Evolutionary conservation across 768 basidiomycete genomes (phyloP).

Genomic region (Daedalea quercina): DNA sequence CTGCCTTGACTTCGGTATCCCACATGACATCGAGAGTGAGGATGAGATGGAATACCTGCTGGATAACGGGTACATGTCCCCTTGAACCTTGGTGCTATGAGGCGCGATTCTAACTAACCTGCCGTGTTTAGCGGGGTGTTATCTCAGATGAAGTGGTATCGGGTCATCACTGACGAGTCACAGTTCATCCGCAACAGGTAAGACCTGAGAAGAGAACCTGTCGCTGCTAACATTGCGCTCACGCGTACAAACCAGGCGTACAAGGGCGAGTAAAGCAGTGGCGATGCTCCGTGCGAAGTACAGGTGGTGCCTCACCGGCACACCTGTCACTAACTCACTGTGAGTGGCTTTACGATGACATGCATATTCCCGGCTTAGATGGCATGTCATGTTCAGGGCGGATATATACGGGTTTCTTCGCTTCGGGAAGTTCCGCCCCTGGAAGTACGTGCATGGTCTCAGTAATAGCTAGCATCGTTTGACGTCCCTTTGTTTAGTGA

Average conservation of each 20-base stretch:
- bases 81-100: background rate
- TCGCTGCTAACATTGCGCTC: background rate
- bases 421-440: constrained; percentile 63
- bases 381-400: constrained; percentile 33
- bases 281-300: constrained; percentile 58
- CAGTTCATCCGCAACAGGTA: constrained; percentile 69
- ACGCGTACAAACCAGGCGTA: constrained; percentile 29
- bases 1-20: constrained; percentile 46
- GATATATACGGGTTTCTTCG: constrained; percentile 69
- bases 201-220: background rate
- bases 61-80: constrained; percentile 38
- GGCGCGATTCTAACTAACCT: background rate
- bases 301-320: constrained; percentile 77
- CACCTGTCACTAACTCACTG: constrained; percentile 69
- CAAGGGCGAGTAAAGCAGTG: constrained; percentile 51
- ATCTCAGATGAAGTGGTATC: constrained; percentile 55
- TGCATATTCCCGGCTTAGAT: background rate
- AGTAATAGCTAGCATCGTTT: background rate
- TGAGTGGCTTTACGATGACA: constrained; percentile 21
- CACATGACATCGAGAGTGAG: constrained; percentile 31
- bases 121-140: constrained; percentile 44
- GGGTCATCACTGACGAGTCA: constrained; percentile 74
- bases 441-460: constrained; percentile 31
- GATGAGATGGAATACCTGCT: constrained; percentile 44
- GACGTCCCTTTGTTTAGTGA: constrained; percentile 28